Evolutionary conservation across 2,329 filamentous ascomycete genomes (phyloP), one percentile per base, ranked within the genome.

Genomic region (Pestalotiopsis sp.): DNA sequence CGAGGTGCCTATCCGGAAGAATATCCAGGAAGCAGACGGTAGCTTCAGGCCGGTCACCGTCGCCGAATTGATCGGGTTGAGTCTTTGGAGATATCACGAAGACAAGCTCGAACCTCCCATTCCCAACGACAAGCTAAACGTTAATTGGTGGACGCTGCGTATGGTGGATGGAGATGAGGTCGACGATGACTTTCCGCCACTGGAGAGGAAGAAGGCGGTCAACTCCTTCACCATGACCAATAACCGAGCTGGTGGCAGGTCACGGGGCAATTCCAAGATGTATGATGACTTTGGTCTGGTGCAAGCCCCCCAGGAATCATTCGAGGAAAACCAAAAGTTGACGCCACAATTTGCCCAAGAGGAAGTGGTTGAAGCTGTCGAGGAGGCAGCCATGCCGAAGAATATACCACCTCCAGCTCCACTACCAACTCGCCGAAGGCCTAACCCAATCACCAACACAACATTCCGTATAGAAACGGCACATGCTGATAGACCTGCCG

Each of bases 101-200:
- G 92, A 95, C 76, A 92, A 92, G 73, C 83, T 90, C 36, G 88
- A 94, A 71, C 93, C 93, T 3, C 77, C 86, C 0, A 82, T 96
- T 11, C 83, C 89, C 0, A 78, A 82, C 2, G 87, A 90, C 65
- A 93, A 93, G 75, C 83, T 90, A 66, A 93, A 93, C 73, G 91
- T 95, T 73, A 95, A 95, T 75, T 90, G 90, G 83, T 96, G 92
- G 92, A 93, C 90, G 27, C 81, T 97, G 68, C 88, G 93, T 56
- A 94, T 97, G 90, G 92, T 95, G 1, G 90, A 96, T 70, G 90
- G 96, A 68, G 93, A 92, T 63, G 93, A 96, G 75, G 90, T 95
- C 1, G 93, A 97, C 73, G 92, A 94, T 72, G 93, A 96, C 75
- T 96, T 96, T 72, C 92, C 93, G 39, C 90, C 93, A 0, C 84